phyloP scores from a whole-genome alignment of 768 basidiomycete genomes.

The Auricularia cornea region DNA sequence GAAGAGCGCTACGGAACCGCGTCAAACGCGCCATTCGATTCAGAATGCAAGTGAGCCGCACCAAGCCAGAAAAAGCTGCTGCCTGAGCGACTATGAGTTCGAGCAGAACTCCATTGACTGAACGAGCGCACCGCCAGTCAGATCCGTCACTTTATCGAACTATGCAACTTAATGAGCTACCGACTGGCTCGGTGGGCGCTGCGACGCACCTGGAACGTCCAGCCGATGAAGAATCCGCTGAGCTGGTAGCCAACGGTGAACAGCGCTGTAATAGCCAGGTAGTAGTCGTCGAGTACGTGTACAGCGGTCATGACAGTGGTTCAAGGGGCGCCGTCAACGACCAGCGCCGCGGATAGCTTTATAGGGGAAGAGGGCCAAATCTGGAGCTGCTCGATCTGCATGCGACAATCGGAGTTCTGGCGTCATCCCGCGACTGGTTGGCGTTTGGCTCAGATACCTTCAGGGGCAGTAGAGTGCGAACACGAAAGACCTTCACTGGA shows the following conservation, averaged over 20 bases:
- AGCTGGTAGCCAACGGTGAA: conserved; percentile 52
- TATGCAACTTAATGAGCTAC: conserved; percentile 13
- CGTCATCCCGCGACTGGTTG: too few species aligned
- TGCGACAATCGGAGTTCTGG: too few species aligned
- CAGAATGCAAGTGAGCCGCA: conserved; percentile 13
- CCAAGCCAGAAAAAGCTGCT: conserved; percentile 63
- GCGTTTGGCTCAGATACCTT: too few species aligned
- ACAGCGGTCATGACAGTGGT: conserved; percentile 25
- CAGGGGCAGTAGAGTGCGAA: too few species aligned
- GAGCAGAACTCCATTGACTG: background rate
- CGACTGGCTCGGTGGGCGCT: background rate
- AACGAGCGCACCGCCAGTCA: conserved; percentile 40
- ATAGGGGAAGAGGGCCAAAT: too few species aligned
- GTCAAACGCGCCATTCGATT: background rate
- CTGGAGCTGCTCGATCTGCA: too few species aligned
- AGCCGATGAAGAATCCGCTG: conserved; percentile 55
- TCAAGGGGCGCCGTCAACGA: too few species aligned
- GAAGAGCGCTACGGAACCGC: conserved; percentile 36
- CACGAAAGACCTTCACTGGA: too few species aligned
- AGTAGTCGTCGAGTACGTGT: conserved; percentile 42
- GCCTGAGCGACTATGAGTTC: conserved; percentile 21
- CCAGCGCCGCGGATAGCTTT: too few species aligned
- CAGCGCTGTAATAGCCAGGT: conserved; percentile 41
- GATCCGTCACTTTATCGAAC: conserved; percentile 70
- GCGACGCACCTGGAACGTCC: conserved; percentile 40